Conservation (phyloP, 306 rosid species). For the Alnus rubra region DNA sequence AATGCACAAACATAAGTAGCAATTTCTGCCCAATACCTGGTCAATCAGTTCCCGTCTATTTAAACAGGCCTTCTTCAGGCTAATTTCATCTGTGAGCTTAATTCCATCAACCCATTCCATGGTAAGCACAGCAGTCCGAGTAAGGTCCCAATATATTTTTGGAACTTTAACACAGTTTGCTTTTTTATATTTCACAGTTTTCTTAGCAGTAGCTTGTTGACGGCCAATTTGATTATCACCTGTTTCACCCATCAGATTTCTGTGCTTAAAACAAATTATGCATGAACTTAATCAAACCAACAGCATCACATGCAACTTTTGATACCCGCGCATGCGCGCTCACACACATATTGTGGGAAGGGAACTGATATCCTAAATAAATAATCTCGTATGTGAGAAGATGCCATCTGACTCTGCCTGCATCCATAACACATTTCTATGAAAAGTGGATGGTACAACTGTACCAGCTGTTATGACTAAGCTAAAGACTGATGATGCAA, state of each 20-base stretch:
- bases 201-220: slow-evolving; percentile 37
- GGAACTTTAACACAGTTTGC: slow-evolving; percentile 68
- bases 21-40: slow-evolving; percentile 52
- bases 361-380: neutral
- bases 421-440: neutral
- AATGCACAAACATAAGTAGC: slow-evolving; percentile 26
- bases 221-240: slow-evolving; percentile 40
- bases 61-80: slow-evolving; percentile 64
- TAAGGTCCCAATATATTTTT: slow-evolving; percentile 86
- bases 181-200: slow-evolving; percentile 26
- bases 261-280: slow-evolving; percentile 15
- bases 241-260: slow-evolving; percentile 34
- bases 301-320: slow-evolving; percentile 11
- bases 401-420: neutral
- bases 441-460: neutral
- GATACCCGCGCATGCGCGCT: neutral
- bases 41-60: slow-evolving; percentile 82
- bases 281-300: slow-evolving; percentile 20
- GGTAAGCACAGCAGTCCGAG: slow-evolving; percentile 74
- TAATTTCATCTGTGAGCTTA: slow-evolving; percentile 83
- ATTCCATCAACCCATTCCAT: slow-evolving; percentile 99
- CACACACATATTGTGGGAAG: slow-evolving; percentile 4
- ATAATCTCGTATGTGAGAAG: neutral
- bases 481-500: neutral
- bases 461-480: neutral